Percentiles rank a stretch among this genome's conserved stretches.
phyloP scores from a whole-genome alignment of 2,329 filamentous ascomycete species.

The Penicillium sclerotigenum region DNA sequence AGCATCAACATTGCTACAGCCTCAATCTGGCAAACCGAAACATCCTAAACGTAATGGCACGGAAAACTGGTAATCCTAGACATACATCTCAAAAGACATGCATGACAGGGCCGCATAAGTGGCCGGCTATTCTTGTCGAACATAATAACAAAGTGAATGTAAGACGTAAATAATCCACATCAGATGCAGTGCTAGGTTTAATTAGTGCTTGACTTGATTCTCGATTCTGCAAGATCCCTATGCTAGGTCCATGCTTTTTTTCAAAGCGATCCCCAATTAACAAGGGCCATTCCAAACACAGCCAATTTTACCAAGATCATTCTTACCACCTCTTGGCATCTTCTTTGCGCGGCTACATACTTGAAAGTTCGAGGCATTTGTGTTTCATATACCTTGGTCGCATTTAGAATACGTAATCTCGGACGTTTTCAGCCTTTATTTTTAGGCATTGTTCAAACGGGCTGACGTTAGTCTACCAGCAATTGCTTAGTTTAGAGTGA shows the following conservation, averaged over 20 bases:
- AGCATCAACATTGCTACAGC: constrained; percentile 50
- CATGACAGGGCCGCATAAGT: no score
- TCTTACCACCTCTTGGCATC: background rate
- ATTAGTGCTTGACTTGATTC: background rate
- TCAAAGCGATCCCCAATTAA: background rate
- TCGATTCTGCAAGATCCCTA: background rate
- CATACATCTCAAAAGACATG: no score
- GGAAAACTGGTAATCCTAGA: constrained; percentile 47
- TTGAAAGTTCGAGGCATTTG: background rate
- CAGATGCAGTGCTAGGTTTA: no score
- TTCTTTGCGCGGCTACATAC: background rate
- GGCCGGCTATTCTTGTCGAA: no score
- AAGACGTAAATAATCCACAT: no score
- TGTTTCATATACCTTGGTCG: constrained; percentile 1
- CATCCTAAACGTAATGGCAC: constrained; percentile 42
- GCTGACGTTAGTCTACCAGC: constrained; percentile 6
- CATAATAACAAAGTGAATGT: no score
- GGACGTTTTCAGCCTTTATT: constrained; percentile 3
- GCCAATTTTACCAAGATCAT: background rate
- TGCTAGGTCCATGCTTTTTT: background rate
- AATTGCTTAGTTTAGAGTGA: constrained; percentile 6
- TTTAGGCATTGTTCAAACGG: constrained; percentile 1
- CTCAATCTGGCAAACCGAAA: constrained; percentile 51
- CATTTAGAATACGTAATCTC: background rate
- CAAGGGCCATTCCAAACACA: background rate